A percentile compares a stretch with the other conserved stretches of the same genome.
Conservation (phyloP, 106 monocot genomes). For the Dioscorea zingiberensis region DNA sequence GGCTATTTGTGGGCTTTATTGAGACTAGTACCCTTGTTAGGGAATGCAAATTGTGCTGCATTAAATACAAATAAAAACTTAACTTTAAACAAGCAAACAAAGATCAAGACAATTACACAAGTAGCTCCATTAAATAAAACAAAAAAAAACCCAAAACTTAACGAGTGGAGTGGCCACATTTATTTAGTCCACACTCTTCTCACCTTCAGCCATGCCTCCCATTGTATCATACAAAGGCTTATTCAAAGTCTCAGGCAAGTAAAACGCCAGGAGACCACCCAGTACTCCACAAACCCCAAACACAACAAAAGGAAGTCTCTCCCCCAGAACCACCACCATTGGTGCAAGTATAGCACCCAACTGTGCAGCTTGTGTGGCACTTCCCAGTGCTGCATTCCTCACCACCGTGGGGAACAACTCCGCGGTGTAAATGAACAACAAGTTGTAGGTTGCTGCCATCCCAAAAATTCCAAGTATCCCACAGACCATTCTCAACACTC, state of each 20-base stretch:
- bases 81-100: too few relatives aligned
- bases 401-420: conserved; percentile 90
- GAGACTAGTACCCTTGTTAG: too few relatives aligned
- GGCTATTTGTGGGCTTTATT: too few relatives aligned
- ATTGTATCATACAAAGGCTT: conserved; percentile 54
- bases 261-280: conserved; percentile 33
- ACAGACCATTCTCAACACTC: conserved; percentile 36
- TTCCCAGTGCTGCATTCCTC: conserved; percentile 67
- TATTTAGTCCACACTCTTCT: conserved; percentile 5
- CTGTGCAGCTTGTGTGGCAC: conserved; percentile 49
- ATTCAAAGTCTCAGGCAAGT: conserved; percentile 53
- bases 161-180: too few relatives aligned
- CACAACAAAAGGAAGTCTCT: conserved; percentile 31
- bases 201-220: conserved; percentile 37
- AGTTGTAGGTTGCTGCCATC: conserved; percentile 77
- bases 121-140: too few relatives aligned
- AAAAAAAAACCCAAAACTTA: too few relatives aligned
- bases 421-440: conserved; percentile 60
- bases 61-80: too few relatives aligned
- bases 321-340: conserved; percentile 57
- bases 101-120: too few relatives aligned
- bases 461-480: conserved; percentile 80
- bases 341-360: conserved; percentile 72
- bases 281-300: conserved; percentile 42
- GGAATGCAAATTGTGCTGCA: too few relatives aligned